Evolutionary conservation across 2,329 filamentous ascomycete genomes (phyloP).

Genomic region (Plectosphaerella plurivora): DNA sequence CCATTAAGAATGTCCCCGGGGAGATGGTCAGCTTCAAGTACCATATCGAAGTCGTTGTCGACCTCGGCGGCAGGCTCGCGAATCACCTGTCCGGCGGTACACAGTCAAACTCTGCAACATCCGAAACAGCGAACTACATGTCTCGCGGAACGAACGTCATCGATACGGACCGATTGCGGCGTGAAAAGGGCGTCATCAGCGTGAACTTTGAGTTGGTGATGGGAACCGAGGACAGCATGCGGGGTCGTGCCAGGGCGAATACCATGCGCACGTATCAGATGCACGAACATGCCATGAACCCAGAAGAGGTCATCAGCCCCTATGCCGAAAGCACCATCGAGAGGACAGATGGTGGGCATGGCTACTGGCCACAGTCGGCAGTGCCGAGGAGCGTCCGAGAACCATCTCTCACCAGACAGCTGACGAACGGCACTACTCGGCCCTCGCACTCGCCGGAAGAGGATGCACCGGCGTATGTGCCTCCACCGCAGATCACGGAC

Average conservation of each 20-base stretch:
- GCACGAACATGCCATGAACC: constrained; percentile 21
- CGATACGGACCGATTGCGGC: constrained; percentile 79
- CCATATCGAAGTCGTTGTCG: constrained; percentile 86
- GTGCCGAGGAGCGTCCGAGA: background rate
- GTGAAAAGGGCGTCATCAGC: constrained; percentile 88
- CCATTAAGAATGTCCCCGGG: constrained; percentile 83
- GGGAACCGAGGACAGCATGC: constrained; percentile 73
- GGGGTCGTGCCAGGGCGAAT: constrained; percentile 9
- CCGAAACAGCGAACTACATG: constrained; percentile 36
- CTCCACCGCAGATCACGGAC: constrained; percentile 54
- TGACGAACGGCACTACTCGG: constrained; percentile 2
- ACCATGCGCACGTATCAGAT: constrained; percentile 16
- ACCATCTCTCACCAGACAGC: constrained; percentile 5
- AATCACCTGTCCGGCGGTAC: constrained; percentile 65
- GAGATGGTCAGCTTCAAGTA: constrained; percentile 96
- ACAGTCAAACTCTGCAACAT: constrained; percentile 33
- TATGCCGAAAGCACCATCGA: constrained; percentile 6
- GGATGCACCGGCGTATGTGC: constrained; percentile 46
- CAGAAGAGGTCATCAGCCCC: constrained; percentile 20
- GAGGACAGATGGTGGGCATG: constrained; percentile 6
- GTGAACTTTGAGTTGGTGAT: constrained; percentile 83
- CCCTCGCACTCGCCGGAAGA: background rate
- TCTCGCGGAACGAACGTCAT: constrained; percentile 67
- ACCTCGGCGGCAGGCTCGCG: constrained; percentile 81
- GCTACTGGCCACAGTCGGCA: constrained; percentile 8